Base-by-base conservation (phyloP, 495 filamentous ascomycete genomes). In the Clohesyomyces aquaticus region DNA sequence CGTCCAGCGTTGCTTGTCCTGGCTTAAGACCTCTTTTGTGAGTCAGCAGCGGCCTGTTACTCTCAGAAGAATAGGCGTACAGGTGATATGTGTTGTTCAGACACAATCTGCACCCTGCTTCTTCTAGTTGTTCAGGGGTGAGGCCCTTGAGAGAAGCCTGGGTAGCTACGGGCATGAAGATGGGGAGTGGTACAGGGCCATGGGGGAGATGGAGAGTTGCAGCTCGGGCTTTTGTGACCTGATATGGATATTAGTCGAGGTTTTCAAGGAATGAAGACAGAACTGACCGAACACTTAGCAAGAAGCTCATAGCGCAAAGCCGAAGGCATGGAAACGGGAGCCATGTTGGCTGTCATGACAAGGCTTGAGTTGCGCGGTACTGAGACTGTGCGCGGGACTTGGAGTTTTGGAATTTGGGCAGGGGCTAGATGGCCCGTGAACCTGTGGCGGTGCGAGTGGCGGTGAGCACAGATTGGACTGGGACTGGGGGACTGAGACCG, bases 151-250 rank as follows among this genome's bases (percentile, higher is more conserved):
- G 78, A 0, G 93, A 93, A 0, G 90, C 94, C 76, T 99, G 94
- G n/a, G 94, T 98, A 18, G 95, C 94, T 27, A 98, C 94, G 18
- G 94, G 94, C 92, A 98, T 98, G 76, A 98, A 99, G 22, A 97
- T 85, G 1, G 94, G 94, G 11, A 97, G 82, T 53, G 88, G 82
- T 14, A 98, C 92, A 0, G 88, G 81, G 68, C 94, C 94, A 84
- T 98, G 95, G 35, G 94, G 94, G 1, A 99, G 86, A 12, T 86
- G 85, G 48, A 99, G 83, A 56, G 87, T 85, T 56, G 93, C 91
- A n/a, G 94, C 94, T 65, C 94, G 88, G 12, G 94, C 94, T 82
- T 93, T 92, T 2, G 94, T 98, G 45, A 89, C 93, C 94, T 98
- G 73, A 27, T 32, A 18, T 42, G 6, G 32, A 26, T 21, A 43